Evolutionary conservation across 495 filamentous ascomycete genomes (phyloP).

Genomic region (Jackrogersella minutella): DNA sequence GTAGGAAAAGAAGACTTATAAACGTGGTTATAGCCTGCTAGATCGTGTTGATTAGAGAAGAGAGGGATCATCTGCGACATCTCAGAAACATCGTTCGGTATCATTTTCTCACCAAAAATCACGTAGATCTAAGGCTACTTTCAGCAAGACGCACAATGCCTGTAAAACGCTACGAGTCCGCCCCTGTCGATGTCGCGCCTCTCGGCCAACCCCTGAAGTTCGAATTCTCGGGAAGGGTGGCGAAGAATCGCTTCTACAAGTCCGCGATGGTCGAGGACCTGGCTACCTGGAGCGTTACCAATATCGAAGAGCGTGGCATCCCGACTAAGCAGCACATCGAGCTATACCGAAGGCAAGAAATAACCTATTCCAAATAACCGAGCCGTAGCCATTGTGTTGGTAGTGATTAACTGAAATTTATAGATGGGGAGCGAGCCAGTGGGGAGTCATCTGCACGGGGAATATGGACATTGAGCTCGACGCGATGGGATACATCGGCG

Average conservation of each 20-base stretch:
- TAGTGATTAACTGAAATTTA: constrained; percentile 18
- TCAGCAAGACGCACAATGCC: constrained; percentile 21
- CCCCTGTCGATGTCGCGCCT: constrained; percentile 17
- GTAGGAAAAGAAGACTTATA: not conserved
- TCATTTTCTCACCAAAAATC: not conserved
- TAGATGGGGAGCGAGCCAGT: constrained; percentile 65
- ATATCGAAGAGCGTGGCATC: constrained; percentile 62
- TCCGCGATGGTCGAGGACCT: constrained; percentile 69
- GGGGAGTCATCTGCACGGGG: constrained; percentile 64
- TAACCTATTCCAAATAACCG: too few relatives aligned
- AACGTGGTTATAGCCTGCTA: not conserved
- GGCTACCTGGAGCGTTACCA: constrained; percentile 61
- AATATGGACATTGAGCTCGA: constrained; percentile 68
- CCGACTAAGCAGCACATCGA: constrained; percentile 65
- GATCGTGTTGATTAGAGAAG: not conserved
- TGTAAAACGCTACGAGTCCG: constrained; percentile 25
- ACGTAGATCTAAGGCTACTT: not conserved
- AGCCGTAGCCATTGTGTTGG: not conserved
- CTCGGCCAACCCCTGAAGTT: constrained; percentile 65
- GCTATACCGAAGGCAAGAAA: constrained; percentile 52
- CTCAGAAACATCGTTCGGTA: not conserved
- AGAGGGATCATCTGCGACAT: not conserved
- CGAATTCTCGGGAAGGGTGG: constrained; percentile 60
- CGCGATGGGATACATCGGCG: constrained; percentile 64
- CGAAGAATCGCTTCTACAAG: constrained; percentile 66